A percentile compares a stretch with the other conserved stretches of the same genome.
phyloP scores from a whole-genome alignment of 257 asterid species.

The Pogostemon cablin region DNA sequence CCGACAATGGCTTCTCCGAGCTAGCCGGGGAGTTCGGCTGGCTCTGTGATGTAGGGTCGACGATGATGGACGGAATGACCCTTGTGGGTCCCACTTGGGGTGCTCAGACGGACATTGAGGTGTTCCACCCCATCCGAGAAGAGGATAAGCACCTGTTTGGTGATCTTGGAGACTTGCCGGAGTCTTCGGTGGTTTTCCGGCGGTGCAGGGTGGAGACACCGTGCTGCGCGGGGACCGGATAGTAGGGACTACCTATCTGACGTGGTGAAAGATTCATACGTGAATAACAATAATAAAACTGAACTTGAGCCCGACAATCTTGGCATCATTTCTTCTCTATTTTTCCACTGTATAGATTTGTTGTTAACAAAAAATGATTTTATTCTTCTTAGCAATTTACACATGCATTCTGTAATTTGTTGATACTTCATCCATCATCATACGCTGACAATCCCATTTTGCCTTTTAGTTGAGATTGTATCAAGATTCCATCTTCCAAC shows the following conservation, averaged over 20 bases:
- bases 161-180: constrained; percentile 85
- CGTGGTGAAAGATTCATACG: neutral
- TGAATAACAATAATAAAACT: constrained; percentile 34
- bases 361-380: neutral
- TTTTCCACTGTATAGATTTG: constrained; percentile 36
- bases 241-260: neutral
- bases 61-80: constrained; percentile 49
- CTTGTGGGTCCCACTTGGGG: constrained; percentile 63
- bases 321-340: neutral
- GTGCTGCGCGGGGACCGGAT: constrained; percentile 50
- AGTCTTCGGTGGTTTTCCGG: constrained; percentile 66
- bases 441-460: neutral
- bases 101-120: constrained; percentile 46
- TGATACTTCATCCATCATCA: neutral
- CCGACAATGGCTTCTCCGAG: constrained; percentile 46
- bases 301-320: constrained; percentile 22
- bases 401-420: constrained; percentile 26
- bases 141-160: constrained; percentile 76
- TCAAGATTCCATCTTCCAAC: constrained; percentile 4
- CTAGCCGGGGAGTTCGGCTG: constrained; percentile 72
- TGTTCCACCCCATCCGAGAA: constrained; percentile 59
- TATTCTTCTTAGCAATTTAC: neutral
- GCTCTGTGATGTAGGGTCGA: constrained; percentile 60
- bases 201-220: constrained; percentile 44
- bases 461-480: neutral